These are phyloP conservation scores for Taiwanofungus camphoratus DNA, from an alignment of 1,284 basidiomycete genomes.

Conservation along the genomic window DNA sequence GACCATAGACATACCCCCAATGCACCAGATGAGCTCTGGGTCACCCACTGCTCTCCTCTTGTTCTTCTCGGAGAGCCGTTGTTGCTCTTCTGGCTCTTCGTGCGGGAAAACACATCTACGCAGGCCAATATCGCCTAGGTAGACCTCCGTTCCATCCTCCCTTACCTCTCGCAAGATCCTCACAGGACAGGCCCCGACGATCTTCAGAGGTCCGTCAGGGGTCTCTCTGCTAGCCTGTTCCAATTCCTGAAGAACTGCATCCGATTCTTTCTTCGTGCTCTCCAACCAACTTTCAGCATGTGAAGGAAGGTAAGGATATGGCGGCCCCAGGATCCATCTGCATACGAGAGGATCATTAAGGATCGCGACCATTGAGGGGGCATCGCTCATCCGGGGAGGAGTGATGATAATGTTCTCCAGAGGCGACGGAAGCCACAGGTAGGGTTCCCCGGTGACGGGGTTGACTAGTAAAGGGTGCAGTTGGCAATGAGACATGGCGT, in stretches of 20 bases:
- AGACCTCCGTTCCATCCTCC: constrained; percentile 42
- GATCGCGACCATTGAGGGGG: constrained; percentile 26
- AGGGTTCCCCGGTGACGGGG: constrained; percentile 21
- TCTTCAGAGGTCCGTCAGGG: constrained; percentile 22
- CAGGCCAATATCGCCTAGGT: constrained; percentile 40
- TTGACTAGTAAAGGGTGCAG: constrained; percentile 21
- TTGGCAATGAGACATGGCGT: constrained; percentile 8
- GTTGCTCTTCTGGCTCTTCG: constrained; percentile 27
- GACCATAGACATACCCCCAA: constrained; percentile 39
- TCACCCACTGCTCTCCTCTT: constrained; percentile 34
- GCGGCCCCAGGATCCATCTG: constrained; percentile 39
- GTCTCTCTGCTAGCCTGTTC: constrained; percentile 23
- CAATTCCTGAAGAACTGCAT: constrained; percentile 33
- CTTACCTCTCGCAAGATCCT: constrained; percentile 39
- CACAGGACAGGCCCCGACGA: constrained; percentile 38
- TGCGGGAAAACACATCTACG: constrained; percentile 31
- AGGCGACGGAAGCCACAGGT: constrained; percentile 30
- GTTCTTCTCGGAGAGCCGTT: constrained; percentile 33
- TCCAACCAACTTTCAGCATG: constrained; percentile 32
- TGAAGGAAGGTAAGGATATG: constrained; percentile 46
- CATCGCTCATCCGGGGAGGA: constrained; percentile 46
- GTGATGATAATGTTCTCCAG: constrained; percentile 53
- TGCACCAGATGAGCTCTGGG: constrained; percentile 45
- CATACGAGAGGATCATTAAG: constrained; percentile 49
- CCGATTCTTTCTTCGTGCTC: constrained; percentile 18